These are phyloP conservation scores for Crithidia thermophila DNA, from an alignment of 208 protist genomes.

Conservation along the genomic window DNA sequence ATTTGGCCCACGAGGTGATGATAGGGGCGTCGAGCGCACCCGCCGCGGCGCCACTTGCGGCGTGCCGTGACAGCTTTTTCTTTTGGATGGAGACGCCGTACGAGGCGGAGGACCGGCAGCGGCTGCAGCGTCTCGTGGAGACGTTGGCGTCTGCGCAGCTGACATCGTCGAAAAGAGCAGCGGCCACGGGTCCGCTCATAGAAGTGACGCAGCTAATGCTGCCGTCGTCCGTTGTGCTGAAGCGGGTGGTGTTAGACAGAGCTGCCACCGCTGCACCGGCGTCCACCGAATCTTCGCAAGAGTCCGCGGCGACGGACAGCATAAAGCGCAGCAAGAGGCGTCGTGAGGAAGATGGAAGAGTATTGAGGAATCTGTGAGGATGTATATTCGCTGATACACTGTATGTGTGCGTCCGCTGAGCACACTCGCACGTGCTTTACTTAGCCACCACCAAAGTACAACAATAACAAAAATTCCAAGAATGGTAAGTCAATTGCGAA, in stretches of 20 bases:
- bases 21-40: no score
- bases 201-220: background rate
- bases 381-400: no score
- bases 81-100: slow-evolving; percentile 41
- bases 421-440: no score
- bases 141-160: slow-evolving; percentile 3
- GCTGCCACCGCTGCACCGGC: background rate
- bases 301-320: background rate
- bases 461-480: no score
- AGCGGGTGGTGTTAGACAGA: no score
- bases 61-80: slow-evolving; percentile 28
- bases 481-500: no score
- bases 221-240: no score
- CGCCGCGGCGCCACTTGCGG: slow-evolving; percentile 11
- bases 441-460: no score
- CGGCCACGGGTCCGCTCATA: background rate
- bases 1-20: slow-evolving; percentile 50
- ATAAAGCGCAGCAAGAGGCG: no score
- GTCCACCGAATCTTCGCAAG: background rate
- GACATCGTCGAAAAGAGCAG: background rate
- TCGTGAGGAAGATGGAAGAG: no score
- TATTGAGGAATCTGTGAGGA: no score
- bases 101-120: slow-evolving; percentile 8
- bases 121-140: slow-evolving; percentile 13
- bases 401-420: no score